Evolutionary conservation across 2,329 filamentous ascomycete species (phyloP).

Genomic region (Bretziella fagacearum): DNA sequence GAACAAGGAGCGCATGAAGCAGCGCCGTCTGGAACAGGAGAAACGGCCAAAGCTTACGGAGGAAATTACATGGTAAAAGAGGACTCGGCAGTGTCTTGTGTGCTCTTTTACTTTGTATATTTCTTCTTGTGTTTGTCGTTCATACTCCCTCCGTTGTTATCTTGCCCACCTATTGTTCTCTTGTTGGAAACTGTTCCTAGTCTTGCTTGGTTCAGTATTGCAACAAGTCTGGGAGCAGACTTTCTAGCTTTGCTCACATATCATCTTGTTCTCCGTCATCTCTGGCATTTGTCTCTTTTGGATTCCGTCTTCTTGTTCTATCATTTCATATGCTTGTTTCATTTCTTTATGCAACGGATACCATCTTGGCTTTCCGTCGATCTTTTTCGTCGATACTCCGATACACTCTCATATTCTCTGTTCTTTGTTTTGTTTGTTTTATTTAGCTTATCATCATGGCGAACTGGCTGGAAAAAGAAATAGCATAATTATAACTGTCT

Average conservation of each 20-base stretch:
- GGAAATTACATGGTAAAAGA: constrained; percentile 26
- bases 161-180: not conserved
- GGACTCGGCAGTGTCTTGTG: constrained; percentile 4
- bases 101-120: constrained; percentile 6
- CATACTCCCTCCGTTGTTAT: not conserved
- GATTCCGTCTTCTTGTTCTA: not conserved
- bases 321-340: constrained; percentile 4
- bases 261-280: not conserved
- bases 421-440: constrained; percentile 12
- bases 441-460: constrained; percentile 10
- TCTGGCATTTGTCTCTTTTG: not conserved
- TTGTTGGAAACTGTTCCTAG: not conserved
- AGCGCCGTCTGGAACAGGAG: constrained; percentile 46
- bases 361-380: not conserved
- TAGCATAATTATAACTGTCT: not conserved
- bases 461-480: constrained; percentile 13
- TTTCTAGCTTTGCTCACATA: not conserved
- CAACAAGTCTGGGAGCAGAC: not conserved
- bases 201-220: not conserved
- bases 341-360: not conserved
- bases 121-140: constrained; percentile 3
- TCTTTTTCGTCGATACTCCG: not conserved
- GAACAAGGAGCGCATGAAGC: constrained; percentile 25
- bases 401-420: constrained; percentile 14
- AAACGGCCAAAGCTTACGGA: constrained; percentile 27